A percentile compares a stretch with the other conserved stretches of the same genome.
Conservation (phyloP, 768 basidiomycete species). For the Candolleomyces aberdarensis region DNA sequence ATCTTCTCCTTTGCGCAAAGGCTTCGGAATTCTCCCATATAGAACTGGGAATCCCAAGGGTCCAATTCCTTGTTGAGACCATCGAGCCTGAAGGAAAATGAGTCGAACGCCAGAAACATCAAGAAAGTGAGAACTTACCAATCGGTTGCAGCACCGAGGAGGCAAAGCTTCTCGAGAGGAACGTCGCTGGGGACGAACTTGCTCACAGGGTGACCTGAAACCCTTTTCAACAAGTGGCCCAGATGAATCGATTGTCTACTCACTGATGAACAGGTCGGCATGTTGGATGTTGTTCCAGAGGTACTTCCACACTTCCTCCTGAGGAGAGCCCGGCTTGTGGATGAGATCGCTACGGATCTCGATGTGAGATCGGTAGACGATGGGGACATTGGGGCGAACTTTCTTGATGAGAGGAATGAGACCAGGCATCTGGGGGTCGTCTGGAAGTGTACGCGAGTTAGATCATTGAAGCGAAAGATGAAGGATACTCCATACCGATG, state of each 20-base stretch:
- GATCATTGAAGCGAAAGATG: background rate
- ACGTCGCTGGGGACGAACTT: conserved; percentile 92
- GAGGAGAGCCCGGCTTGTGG: conserved; percentile 76
- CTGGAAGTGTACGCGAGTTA: conserved; percentile 22
- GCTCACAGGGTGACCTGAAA: conserved; percentile 77
- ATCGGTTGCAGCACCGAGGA: conserved; percentile 83
- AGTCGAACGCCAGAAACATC: background rate
- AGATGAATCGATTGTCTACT: conserved; percentile 16
- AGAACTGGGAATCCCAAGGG: conserved; percentile 80
- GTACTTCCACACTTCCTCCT: conserved; percentile 92
- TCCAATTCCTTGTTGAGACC: conserved; percentile 89
- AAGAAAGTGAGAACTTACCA: conserved; percentile 47
- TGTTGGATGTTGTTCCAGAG: conserved; percentile 90
- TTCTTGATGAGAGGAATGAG: conserved; percentile 91
- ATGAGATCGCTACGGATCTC: conserved; percentile 89
- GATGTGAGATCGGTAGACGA: conserved; percentile 93
- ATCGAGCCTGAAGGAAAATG: conserved; percentile 59
- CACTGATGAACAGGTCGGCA: conserved; percentile 88
- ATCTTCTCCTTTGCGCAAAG: conserved; percentile 79
- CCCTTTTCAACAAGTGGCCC: background rate
- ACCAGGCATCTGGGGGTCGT: conserved; percentile 93
- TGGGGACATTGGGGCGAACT: conserved; percentile 79
- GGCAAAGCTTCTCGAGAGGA: conserved; percentile 61
- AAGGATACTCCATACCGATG: conserved; percentile 52
- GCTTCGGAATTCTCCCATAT: conserved; percentile 85